phyloP scores from a whole-genome alignment of 176 grass and related monocot species.

The Lolium rigidum region DNA sequence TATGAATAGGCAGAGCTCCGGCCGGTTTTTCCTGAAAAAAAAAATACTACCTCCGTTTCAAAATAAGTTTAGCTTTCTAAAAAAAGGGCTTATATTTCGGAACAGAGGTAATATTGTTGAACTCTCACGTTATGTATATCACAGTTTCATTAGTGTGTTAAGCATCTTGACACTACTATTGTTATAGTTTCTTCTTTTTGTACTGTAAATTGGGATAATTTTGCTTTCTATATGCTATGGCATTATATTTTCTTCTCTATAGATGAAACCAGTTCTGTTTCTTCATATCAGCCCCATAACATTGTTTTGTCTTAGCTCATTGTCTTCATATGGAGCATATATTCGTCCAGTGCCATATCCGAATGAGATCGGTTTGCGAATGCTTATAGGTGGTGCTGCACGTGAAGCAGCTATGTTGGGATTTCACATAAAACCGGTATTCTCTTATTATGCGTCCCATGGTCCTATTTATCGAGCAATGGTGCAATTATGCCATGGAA shows the following conservation, averaged over 20 bases:
- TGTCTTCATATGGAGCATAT: slow-evolving; percentile 93
- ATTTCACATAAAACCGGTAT: slow-evolving; percentile 83
- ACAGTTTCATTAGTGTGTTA: not conserved
- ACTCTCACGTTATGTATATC: not conserved
- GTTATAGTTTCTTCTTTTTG: not conserved
- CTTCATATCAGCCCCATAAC: slow-evolving; percentile 35
- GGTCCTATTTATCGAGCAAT: slow-evolving; percentile 88
- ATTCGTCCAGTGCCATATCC: slow-evolving; percentile 92
- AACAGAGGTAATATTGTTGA: too few relatives aligned
- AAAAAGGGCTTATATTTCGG: too few relatives aligned
- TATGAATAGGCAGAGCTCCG: too few relatives aligned
- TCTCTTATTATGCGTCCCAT: slow-evolving; percentile 89
- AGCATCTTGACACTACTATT: not conserved
- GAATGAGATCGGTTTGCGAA: slow-evolving; percentile 91
- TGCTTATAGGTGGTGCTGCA: slow-evolving; percentile 91
- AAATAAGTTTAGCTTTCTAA: too few relatives aligned
- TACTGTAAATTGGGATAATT: not conserved
- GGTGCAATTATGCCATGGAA: slow-evolving; percentile 64
- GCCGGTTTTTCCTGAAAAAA: too few relatives aligned
- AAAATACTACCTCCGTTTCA: not conserved
- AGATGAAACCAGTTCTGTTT: slow-evolving; percentile 1
- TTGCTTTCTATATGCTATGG: slow-evolving; percentile 1
- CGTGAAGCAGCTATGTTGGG: slow-evolving; percentile 83
- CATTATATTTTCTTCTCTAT: not conserved
- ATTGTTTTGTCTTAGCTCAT: slow-evolving; percentile 68